Percentiles rank a stretch among this genome's conserved stretches.
phyloP scores from a whole-genome alignment of 495 filamentous ascomycete genomes.

The Jackrogersella minutella region DNA sequence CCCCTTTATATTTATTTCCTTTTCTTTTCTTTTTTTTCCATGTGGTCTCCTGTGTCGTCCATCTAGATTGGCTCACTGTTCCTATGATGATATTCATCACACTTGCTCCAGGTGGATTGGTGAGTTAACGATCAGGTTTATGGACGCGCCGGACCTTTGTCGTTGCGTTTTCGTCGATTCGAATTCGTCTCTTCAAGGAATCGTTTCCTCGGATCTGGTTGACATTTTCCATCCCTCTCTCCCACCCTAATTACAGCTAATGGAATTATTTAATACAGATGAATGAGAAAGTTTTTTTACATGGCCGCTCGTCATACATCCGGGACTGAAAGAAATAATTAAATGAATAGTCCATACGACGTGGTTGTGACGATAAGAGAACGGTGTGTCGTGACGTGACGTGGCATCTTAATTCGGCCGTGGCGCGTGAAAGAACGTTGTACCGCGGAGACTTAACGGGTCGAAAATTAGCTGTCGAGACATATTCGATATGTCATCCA shows the following conservation, averaged over 20 bases:
- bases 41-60: not conserved
- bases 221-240: not conserved
- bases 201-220: slow-evolving; percentile 5
- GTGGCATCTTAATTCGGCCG: slow-evolving; percentile 31
- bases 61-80: slow-evolving; percentile 4
- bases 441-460: not conserved
- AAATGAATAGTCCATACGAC: slow-evolving; percentile 20
- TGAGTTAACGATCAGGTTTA: slow-evolving; percentile 1
- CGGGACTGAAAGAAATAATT: slow-evolving; percentile 16
- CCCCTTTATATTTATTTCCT: too few species aligned
- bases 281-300: slow-evolving; percentile 19
- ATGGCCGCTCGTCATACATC: slow-evolving; percentile 27
- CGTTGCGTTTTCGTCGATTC: slow-evolving; percentile 10
- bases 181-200: slow-evolving; percentile 8
- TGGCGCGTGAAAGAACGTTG: slow-evolving; percentile 27
- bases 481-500: not conserved
- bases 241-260: slow-evolving; percentile 20
- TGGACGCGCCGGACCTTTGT: slow-evolving; percentile 1
- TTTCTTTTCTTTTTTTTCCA: not conserved
- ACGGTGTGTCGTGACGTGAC: slow-evolving; percentile 28
- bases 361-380: slow-evolving; percentile 14
- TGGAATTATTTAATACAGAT: slow-evolving; percentile 28
- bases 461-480: not conserved
- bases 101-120: not conserved
- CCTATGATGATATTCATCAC: not conserved